Evolutionary conservation across 1,284 basidiomycete species (phyloP), one percentile per base, ranked within the genome.

Genomic region (Ceratobasidium papillatum): DNA sequence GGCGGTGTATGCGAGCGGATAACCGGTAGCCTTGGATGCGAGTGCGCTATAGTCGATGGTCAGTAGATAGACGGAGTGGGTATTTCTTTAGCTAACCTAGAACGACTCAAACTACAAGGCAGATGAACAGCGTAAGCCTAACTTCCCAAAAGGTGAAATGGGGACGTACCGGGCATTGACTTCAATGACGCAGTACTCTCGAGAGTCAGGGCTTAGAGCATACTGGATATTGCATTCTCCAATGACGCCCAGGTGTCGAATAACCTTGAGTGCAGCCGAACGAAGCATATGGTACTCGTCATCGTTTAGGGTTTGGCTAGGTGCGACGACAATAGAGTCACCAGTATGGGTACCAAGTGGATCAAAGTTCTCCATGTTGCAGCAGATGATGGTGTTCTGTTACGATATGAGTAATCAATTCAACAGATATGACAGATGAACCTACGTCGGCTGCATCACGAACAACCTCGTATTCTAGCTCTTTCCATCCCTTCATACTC

Each of bases 161-260:
- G 9, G 32, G 64, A 82, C 89, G 80, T 84, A 87, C 87, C 95
- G 93, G 79, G 95, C 96, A 84, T 98, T 98, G 82, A 98, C 96
- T 83, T 98, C 94, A 81, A 99, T 99, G 79, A 99, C 96, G 80
- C 97, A 94, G 84, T 99, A 99, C 84, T 99, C 97, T 81, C 90
- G 89, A 75, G 91, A 94, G 75, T 89, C 88, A 30, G 98, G 98
- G 84, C 97, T 96, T 76, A 99, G 89, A 3, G 98, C 98, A 82
- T 99, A 99, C 84, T 99, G 98, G 77, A 99, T 98, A 83, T 99
- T 97, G 82, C 96, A 98, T 87, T 99, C 98, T 77, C 98, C 98
- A 62, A 99, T 91, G 78, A 99, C 97, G 78, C 98, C 98, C 75
- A 99, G 91, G 84, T 99, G 97, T 77, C 98, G 91, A 76, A 98